Evolutionary conservation across 1,284 basidiomycete genomes (phyloP).

Genomic region (Pseudozyma tsukubaensis): DNA sequence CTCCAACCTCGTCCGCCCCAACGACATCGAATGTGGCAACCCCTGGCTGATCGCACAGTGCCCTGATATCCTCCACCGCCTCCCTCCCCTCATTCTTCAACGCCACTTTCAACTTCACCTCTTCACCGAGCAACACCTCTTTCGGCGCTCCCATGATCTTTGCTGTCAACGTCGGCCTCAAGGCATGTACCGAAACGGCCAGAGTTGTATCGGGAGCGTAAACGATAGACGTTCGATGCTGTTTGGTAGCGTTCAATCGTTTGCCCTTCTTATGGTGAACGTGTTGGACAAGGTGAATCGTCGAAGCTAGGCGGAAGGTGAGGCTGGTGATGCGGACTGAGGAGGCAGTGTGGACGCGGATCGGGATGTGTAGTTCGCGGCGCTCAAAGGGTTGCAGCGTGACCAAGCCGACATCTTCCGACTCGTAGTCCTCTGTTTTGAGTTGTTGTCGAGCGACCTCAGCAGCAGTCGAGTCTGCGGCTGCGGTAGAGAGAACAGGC

Average conservation of each 20-base stretch:
- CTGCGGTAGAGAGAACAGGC: conserved; percentile 8
- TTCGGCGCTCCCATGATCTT: conserved; percentile 16
- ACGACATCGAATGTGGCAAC: conserved; percentile 19
- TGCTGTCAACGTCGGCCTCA: conserved; percentile 28
- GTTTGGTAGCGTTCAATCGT: conserved; percentile 70
- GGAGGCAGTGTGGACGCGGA: conserved; percentile 18
- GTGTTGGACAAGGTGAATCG: conserved; percentile 69
- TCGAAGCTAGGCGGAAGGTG: conserved; percentile 70
- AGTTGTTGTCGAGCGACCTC: not conserved
- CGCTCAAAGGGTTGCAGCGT: conserved; percentile 15
- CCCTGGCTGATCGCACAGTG: conserved; percentile 27
- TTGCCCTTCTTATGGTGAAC: conserved; percentile 69
- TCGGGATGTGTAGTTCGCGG: conserved; percentile 8
- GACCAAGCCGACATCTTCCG: conserved; percentile 56
- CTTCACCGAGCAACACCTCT: conserved; percentile 23
- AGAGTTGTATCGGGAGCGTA: conserved; percentile 71
- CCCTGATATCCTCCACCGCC: conserved; percentile 27
- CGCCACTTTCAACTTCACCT: conserved; percentile 18
- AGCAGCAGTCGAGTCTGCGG: not conserved
- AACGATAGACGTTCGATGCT: conserved; percentile 68
- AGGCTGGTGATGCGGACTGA: conserved; percentile 62
- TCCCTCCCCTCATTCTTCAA: conserved; percentile 25
- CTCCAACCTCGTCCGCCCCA: conserved; percentile 16
- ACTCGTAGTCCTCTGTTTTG: conserved; percentile 27
- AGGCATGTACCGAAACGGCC: conserved; percentile 63